A percentile compares a stretch with the other conserved stretches of the same genome.
These are phyloP conservation scores for Ogataea allantospora DNA, from an alignment of 805 yeast genomes.

Conservation along the genomic window DNA sequence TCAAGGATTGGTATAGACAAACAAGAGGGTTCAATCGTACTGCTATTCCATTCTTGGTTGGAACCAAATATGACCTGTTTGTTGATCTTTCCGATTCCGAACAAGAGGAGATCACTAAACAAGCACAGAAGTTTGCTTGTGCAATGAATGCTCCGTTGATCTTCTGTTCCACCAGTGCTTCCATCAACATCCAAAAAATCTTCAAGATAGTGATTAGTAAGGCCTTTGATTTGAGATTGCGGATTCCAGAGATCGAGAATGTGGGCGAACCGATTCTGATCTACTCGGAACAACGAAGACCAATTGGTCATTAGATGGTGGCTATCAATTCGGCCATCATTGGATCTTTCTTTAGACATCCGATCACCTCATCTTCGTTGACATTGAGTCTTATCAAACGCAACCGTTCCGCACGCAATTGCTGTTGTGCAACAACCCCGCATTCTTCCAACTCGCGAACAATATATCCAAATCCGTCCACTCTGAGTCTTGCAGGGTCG, in stretches of 20 bases:
- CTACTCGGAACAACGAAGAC: slow-evolving; percentile 38
- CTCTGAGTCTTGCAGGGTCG: slow-evolving; percentile 40
- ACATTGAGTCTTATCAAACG: slow-evolving; percentile 63
- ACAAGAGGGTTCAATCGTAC: slow-evolving; percentile 86
- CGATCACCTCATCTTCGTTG: slow-evolving; percentile 65
- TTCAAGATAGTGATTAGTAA: slow-evolving; percentile 88
- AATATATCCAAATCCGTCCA: slow-evolving; percentile 58
- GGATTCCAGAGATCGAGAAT: slow-evolving; percentile 77
- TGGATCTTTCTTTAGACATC: slow-evolving; percentile 58
- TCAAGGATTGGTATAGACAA: slow-evolving; percentile 93
- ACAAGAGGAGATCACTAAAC: slow-evolving; percentile 79
- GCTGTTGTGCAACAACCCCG: slow-evolving; percentile 72
- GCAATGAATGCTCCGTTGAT: slow-evolving; percentile 85
- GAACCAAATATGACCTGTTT: slow-evolving; percentile 90
- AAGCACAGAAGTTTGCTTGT: slow-evolving; percentile 78
- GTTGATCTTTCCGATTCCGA: slow-evolving; percentile 75
- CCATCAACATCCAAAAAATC: slow-evolving; percentile 90
- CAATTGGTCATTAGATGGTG: slow-evolving; percentile 2
- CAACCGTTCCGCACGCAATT: slow-evolving; percentile 63
- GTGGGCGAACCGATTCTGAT: slow-evolving; percentile 91
- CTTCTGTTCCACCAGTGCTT: slow-evolving; percentile 88
- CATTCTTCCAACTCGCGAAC: slow-evolving; percentile 72
- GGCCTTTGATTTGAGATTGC: slow-evolving; percentile 81
- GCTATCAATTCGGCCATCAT: slow-evolving; percentile 35
- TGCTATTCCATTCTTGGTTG: slow-evolving; percentile 87